A percentile compares a stretch with the other conserved stretches of the same genome.
Conservation (phyloP, 331 rosid species). For the Pyracantha coccinea region DNA sequence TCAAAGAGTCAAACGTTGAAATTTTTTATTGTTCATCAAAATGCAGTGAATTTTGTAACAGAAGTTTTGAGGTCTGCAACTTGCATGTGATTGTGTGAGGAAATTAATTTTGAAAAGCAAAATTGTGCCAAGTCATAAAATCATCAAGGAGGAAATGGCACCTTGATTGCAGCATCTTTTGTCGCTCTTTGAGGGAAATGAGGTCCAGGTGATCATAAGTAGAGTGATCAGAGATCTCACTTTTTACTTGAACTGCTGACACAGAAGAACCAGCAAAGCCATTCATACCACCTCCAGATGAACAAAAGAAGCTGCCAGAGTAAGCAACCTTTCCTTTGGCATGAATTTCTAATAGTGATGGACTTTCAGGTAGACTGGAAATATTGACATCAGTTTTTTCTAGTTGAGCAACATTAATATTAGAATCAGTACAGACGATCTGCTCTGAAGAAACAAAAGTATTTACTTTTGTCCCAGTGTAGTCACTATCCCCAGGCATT, state of each 20-base stretch:
- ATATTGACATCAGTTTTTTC: conserved; percentile 13
- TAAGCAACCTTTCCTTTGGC: conserved; percentile 30
- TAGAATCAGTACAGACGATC: conserved; percentile 13
- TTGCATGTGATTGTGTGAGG: background rate
- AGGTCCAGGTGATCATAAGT: conserved; percentile 52
- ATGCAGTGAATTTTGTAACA: background rate
- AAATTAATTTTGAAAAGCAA: background rate
- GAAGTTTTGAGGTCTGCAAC: background rate
- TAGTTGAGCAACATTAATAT: conserved; percentile 4
- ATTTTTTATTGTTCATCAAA: background rate
- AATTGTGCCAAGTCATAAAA: conserved; percentile 12
- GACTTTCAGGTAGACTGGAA: conserved; percentile 12
- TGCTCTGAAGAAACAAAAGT: conserved; percentile 24
- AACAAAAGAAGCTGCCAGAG: conserved; percentile 17
- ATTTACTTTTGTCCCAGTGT: conserved; percentile 14
- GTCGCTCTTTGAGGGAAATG: conserved; percentile 56
- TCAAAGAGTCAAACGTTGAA: background rate
- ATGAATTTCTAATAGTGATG: conserved; percentile 24
- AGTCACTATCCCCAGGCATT: conserved; percentile 17
- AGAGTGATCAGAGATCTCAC: conserved; percentile 31
- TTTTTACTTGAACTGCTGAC: conserved; percentile 19
- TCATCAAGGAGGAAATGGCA: conserved; percentile 19
- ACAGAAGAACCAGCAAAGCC: conserved; percentile 21
- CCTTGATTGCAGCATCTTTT: conserved; percentile 61
- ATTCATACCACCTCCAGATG: conserved; percentile 25